Evolutionary conservation across 208 protist genomes (phyloP).

Genomic region (Porcisia deanei): DNA sequence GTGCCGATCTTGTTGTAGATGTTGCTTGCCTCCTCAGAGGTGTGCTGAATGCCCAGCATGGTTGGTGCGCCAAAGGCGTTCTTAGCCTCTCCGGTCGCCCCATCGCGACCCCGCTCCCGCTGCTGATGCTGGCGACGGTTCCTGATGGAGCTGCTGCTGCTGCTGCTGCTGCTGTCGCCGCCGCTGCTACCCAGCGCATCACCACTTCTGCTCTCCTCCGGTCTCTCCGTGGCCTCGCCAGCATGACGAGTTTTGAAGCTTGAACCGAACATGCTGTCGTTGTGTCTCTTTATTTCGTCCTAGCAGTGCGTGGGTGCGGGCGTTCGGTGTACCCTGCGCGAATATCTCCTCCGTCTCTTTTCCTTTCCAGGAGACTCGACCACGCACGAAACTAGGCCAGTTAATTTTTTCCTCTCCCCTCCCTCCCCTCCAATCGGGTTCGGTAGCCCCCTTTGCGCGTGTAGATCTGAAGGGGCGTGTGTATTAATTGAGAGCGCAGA

Average conservation of each 20-base stretch:
- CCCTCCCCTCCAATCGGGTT: neutral
- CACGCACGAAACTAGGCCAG: too few relatives aligned
- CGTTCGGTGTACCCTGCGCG: neutral
- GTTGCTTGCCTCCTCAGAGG: slow-evolving; percentile 59
- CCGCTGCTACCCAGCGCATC: neutral
- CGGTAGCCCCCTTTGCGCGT: neutral
- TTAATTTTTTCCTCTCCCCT: too few relatives aligned
- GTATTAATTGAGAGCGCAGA: too few relatives aligned
- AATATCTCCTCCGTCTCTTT: neutral
- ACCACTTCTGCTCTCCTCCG: neutral
- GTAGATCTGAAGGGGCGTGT: neutral
- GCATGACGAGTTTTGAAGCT: slow-evolving; percentile 19
- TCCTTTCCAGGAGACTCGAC: neutral
- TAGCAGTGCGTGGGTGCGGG: neutral
- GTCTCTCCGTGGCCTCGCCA: slow-evolving; percentile 7
- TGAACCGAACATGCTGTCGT: slow-evolving; percentile 17
- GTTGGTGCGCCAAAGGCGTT: slow-evolving; percentile 46
- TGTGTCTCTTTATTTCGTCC: neutral
- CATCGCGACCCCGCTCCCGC: slow-evolving; percentile 15
- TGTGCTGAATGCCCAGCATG: slow-evolving; percentile 78
- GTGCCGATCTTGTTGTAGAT: slow-evolving; percentile 79
- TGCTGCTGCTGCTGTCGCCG: slow-evolving; percentile 2
- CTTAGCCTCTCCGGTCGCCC: slow-evolving; percentile 10
- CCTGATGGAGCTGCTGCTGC: slow-evolving; percentile 4
- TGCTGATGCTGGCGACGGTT: slow-evolving; percentile 10